Evolutionary conservation across 148 eudicot genomes (phyloP), one percentile per base, ranked within the genome.

Genomic region (Beta vulgaris): DNA sequence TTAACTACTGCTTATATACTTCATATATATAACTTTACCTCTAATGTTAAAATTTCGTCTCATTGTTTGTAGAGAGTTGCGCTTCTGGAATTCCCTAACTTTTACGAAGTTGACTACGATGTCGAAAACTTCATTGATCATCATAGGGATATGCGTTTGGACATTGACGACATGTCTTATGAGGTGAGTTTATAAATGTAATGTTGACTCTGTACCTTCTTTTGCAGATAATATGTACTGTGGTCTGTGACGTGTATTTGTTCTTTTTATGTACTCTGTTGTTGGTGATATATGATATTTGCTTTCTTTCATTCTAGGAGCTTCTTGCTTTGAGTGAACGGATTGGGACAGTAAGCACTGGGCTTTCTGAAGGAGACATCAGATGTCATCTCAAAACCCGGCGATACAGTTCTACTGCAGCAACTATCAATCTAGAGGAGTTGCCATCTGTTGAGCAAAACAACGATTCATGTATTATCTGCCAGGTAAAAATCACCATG

Each of bases 241-340:
- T 40, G 43, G 35, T 37, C 3, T 42, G 3, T 61, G n/a, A 0
- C n/a, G n/a, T n/a, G 18, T 19, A 16, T 49, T 16, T 31, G 29
- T 26, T 23, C 62, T 64, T 6, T n/a, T n/a, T 44, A 48, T 73
- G 36, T 21, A 12, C 18, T 11, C 10, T 12, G 12, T 26, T 18
- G 14, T 35, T 31, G 42, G 21, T 76, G 55, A 51, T 21, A 48
- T 35, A 51, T 23, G 23, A 71, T 43, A 21, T 10, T 54, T 72
- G 66, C 36, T 79, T 71, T 42, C 35, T 37, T 65, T 26, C 13
- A 23, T 73, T 81, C 62, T 90, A 96, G 99, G 99, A 96, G 76
- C 97, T 96, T 86, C 99, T 96, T 82, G 97, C 97, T 69, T 80
- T 96, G 87, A 93, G 92, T 36, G 99, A 96, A 73, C 89, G 79